A percentile compares a stretch with the other conserved stretches of the same genome.
Evolutionary conservation across 495 filamentous ascomycete genomes (phyloP).

Genomic region (Podospora comata): DNA sequence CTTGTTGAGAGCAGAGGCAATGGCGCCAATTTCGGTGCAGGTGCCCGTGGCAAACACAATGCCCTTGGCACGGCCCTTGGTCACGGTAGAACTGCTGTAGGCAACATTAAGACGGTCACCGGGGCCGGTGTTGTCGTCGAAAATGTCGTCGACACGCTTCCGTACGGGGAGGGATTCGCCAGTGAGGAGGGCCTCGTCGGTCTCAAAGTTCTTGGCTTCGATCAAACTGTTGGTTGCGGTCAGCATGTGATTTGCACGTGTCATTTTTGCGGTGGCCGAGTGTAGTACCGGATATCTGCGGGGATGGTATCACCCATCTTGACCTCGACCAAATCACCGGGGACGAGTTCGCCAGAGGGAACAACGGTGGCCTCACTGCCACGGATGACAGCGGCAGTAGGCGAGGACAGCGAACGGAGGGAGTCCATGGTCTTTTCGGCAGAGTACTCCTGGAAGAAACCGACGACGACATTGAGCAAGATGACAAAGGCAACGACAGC

Average conservation of each 20-base stretch:
- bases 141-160: constrained; percentile 33
- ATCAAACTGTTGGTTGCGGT: constrained; percentile 47
- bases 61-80: constrained; percentile 64
- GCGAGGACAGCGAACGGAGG: constrained; percentile 70
- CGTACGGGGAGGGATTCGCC: constrained; percentile 62
- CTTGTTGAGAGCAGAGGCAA: constrained; percentile 63
- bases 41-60: constrained; percentile 69
- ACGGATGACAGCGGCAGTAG: constrained; percentile 71
- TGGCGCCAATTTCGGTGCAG: constrained; percentile 77
- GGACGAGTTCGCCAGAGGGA: constrained; percentile 80
- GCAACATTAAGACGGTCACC: constrained; percentile 68
- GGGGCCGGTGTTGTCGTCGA: constrained; percentile 46
- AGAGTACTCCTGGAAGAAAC: constrained; percentile 79
- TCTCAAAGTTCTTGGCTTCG: constrained; percentile 71
- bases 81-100: constrained; percentile 64
- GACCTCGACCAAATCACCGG: constrained; percentile 69
- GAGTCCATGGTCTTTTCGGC: constrained; percentile 89
- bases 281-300: constrained; percentile 53
- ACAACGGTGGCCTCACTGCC: constrained; percentile 65
- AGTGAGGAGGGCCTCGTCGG: constrained; percentile 50
- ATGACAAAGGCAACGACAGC: constrained; percentile 81
- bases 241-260: background rate
- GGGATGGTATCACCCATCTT: constrained; percentile 79
- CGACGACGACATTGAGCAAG: constrained; percentile 69
- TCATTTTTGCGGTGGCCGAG: background rate